These are phyloP conservation scores for Scedosporium boydii DNA, from an alignment of 2,329 filamentous ascomycete species.

Conservation along the genomic window DNA sequence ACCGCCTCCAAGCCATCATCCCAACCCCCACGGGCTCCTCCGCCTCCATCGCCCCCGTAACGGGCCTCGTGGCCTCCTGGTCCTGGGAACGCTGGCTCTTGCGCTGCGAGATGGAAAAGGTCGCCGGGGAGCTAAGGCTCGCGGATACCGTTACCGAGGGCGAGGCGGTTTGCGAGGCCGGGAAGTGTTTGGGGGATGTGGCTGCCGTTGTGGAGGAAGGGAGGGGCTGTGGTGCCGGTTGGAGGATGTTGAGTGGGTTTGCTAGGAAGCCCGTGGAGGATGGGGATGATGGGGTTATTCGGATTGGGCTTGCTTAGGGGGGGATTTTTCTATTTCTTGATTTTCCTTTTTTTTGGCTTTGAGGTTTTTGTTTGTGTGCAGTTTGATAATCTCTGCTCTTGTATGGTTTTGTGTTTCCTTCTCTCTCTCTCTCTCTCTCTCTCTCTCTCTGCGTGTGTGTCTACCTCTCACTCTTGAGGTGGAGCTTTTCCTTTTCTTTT, in stretches of 20 bases:
- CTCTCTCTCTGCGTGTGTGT: not conserved
- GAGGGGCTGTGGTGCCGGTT: slow-evolving; percentile 46
- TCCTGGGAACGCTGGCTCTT: slow-evolving; percentile 96
- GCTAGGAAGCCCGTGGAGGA: slow-evolving; percentile 46
- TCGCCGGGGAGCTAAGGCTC: slow-evolving; percentile 54
- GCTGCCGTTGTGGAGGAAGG: slow-evolving; percentile 56
- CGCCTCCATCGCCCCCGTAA: slow-evolving; percentile 61
- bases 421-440: not conserved
- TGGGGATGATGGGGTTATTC: slow-evolving; percentile 25
- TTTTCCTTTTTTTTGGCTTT: not conserved
- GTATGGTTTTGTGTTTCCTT: not conserved
- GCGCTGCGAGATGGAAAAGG: slow-evolving; percentile 74
- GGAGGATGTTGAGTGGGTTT: slow-evolving; percentile 53
- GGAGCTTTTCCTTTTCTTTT: not conserved
- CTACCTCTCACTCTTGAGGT: not conserved
- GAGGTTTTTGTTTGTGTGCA: not conserved
- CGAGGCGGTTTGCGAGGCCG: slow-evolving; percentile 43
- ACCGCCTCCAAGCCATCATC: slow-evolving; percentile 53
- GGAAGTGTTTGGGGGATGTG: slow-evolving; percentile 50
- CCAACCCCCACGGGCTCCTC: slow-evolving; percentile 46
- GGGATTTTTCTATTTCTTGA: not conserved
- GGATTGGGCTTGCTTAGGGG: slow-evolving; percentile 20
- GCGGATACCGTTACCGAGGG: slow-evolving; percentile 42
- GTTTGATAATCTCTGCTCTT: not conserved
- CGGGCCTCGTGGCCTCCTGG: slow-evolving; percentile 77